Percentiles rank a stretch among this genome's conserved stretches.
These are phyloP conservation scores for Verbena officinalis DNA, from an alignment of 257 asterid genomes.

Conservation along the genomic window DNA sequence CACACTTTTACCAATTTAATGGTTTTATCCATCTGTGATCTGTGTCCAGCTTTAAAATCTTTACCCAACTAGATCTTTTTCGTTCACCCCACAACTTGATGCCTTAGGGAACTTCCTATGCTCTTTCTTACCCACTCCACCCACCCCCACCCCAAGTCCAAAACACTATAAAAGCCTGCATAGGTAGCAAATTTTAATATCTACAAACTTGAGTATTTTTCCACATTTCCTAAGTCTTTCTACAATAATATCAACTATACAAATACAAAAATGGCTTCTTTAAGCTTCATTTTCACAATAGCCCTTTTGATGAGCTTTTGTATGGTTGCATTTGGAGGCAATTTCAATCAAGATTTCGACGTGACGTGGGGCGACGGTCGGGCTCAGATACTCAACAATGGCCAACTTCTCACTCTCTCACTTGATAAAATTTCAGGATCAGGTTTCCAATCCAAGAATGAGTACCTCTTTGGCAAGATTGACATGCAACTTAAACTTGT, in stretches of 20 bases:
- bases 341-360: slow-evolving; percentile 40
- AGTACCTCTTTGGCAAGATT: slow-evolving; percentile 44
- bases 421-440: slow-evolving; percentile 45
- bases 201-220: background rate
- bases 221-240: background rate
- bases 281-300: background rate
- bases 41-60: slow-evolving; percentile 21
- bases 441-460: slow-evolving; percentile 44
- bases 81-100: background rate
- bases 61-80: background rate
- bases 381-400: slow-evolving; percentile 35
- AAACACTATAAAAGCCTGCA: slow-evolving; percentile 8
- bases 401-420: slow-evolving; percentile 41
- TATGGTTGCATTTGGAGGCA: background rate
- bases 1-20: background rate
- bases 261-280: slow-evolving; percentile 24
- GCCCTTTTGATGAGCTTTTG: background rate
- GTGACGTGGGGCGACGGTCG: slow-evolving; percentile 50
- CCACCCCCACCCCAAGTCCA: background rate
- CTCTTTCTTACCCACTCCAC: background rate
- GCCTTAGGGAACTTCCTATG: slow-evolving; percentile 4
- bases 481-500: slow-evolving; percentile 50
- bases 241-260: background rate
- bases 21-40: slow-evolving; percentile 18
- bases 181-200: background rate